These are phyloP conservation scores for Tremella fuciformis DNA, from an alignment of 768 basidiomycete genomes.

Conservation along the genomic window DNA sequence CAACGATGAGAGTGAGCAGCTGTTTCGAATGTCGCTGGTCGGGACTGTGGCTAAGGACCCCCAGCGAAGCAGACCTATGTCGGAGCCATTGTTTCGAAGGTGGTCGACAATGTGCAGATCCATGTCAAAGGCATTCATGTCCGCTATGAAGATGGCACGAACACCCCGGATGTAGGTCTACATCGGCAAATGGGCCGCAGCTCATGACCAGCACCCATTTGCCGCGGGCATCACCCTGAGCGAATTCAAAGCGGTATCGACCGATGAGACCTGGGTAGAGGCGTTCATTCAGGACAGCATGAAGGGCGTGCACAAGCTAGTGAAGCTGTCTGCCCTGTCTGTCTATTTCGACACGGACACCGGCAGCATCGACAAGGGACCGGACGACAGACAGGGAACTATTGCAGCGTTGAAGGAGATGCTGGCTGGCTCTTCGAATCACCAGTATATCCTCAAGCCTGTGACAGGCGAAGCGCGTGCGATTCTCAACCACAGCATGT, in stretches of 20 bases:
- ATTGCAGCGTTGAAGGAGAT: conserved; percentile 70
- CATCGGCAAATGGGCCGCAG: background rate
- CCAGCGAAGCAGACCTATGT: conserved; percentile 73
- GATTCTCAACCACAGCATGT: conserved; percentile 74
- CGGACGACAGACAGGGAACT: conserved; percentile 60
- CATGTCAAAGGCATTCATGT: conserved; percentile 94
- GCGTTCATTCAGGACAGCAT: conserved; percentile 88
- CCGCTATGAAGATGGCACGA: conserved; percentile 91
- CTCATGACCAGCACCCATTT: conserved; percentile 73
- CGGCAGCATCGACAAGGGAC: conserved; percentile 66
- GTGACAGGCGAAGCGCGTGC: conserved; percentile 91
- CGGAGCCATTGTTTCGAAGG: conserved; percentile 76
- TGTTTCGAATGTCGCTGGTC: conserved; percentile 9
- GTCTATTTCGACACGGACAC: conserved; percentile 95
- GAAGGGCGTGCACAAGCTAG: conserved; percentile 88
- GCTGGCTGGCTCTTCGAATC: conserved; percentile 56
- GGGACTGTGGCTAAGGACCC: background rate
- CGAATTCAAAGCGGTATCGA: conserved; percentile 82
- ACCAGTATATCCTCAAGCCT: conserved; percentile 93
- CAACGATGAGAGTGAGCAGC: conserved; percentile 47
- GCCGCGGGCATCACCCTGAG: conserved; percentile 84
- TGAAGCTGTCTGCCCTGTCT: conserved; percentile 78
- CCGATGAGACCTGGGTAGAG: conserved; percentile 80
- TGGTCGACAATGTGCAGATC: conserved; percentile 94
- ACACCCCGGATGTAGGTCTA: conserved; percentile 78